Evolutionary conservation across 2,329 filamentous ascomycete species (phyloP), one percentile per base, ranked within the genome.

Genomic region (Diaporthe aspalathi): DNA sequence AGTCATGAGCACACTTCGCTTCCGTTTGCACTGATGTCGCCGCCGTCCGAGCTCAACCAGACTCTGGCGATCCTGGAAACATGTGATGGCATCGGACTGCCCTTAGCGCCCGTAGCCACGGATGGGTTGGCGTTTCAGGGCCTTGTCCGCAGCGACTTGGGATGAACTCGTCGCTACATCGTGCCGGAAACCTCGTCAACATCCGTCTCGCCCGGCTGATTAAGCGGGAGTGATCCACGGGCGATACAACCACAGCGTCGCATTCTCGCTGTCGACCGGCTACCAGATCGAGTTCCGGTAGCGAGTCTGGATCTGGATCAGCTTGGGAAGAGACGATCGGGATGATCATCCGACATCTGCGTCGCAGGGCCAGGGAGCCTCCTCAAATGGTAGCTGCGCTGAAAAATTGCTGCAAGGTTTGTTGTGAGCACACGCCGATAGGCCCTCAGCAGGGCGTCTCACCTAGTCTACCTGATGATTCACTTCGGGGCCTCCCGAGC

Each of bases 11-110:
- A 63, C 27, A 49, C 43, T 38, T 29, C 27, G 35, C 45, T 60
- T 56, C 66, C 32, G 40, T 68, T 40, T 60, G 66, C 50, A 53
- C 29, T 49, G 53, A 60, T 50, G 50, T 50, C 27, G 32, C 17
- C 40, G 53, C 53, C 67, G 43, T 60, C 67, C 50, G 22, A 67
- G 60, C 60, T 65, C 60, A 65, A 65, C 60, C 60, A 65, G 29
- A 65, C 14, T 49, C 16, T 17, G 60, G 22, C 45, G 29, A 50
- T 27, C 45, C 20, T 50, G 45, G 29, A 52, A 54, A 49, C 53
- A 68, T 60, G 40, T 60, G 53, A 68, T 52, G 22, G 66, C 53
- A 24, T 49, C 66, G n/a, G 60, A 32, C 32, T 50, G 35, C 43
- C n/a, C 12, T 49, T 52, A 35, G 43, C 47, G 40, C 32, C 43